Conservation (phyloP, 2,329 filamentous ascomycete species). For the Pseudogymnoascus sp. region DNA sequence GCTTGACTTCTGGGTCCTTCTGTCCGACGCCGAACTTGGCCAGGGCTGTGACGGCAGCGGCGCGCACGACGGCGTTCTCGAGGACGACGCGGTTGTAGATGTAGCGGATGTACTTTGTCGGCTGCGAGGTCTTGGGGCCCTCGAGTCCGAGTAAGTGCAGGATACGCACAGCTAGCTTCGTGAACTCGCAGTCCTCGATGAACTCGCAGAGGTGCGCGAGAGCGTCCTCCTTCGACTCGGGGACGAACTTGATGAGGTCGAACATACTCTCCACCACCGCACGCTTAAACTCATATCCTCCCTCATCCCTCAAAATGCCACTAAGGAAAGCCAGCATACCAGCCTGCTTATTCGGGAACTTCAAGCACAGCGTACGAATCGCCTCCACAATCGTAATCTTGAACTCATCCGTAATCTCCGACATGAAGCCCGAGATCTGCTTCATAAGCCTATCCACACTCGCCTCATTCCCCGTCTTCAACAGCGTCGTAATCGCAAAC, state of each 20-base stretch:
- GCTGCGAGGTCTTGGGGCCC: conserved; percentile 88
- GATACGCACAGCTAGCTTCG: conserved; percentile 91
- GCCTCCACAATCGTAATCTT: conserved; percentile 99
- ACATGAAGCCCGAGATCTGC: conserved; percentile 97
- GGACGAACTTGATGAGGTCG: conserved; percentile 97
- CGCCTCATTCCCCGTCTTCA: conserved; percentile 97
- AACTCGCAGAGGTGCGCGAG: conserved; percentile 96
- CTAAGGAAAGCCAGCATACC: conserved; percentile 97
- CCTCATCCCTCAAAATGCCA: conserved; percentile 92
- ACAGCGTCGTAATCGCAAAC: conserved; percentile 93
- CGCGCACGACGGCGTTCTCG: conserved; percentile 92
- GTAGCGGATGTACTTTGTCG: conserved; percentile 97
- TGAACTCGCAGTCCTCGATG: conserved; percentile 99
- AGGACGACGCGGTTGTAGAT: conserved; percentile 98
- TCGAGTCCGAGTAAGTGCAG: conserved; percentile 89
- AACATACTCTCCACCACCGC: conserved; percentile 99
- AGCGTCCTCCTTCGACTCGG: conserved; percentile 72
- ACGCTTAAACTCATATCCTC: conserved; percentile 96
- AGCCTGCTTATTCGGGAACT: conserved; percentile 96
- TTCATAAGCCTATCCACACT: conserved; percentile 97
- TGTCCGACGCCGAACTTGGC: conserved; percentile 97
- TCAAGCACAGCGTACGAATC: conserved; percentile 89
- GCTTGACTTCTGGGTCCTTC: conserved; percentile 93
- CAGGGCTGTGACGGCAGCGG: conserved; percentile 88
- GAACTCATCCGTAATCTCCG: conserved; percentile 98